Percentiles rank a stretch among this genome's conserved stretches.
Evolutionary conservation across 805 yeast species (phyloP).

Genomic region (Metschnikowia chrysomelidarum): DNA sequence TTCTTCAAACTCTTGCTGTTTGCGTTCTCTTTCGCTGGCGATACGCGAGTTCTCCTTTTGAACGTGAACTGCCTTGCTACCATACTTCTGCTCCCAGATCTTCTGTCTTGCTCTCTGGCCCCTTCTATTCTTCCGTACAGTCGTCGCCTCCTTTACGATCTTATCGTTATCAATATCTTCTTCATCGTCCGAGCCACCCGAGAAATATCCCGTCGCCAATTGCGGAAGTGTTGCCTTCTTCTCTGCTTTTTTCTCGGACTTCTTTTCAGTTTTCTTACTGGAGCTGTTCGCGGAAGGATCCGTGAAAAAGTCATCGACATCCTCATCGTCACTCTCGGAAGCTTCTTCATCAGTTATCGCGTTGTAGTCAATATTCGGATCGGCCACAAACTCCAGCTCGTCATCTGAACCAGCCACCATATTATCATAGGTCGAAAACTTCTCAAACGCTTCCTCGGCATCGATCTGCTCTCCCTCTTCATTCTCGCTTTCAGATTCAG

Average conservation of each 20-base stretch:
- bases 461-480: constrained; percentile 15
- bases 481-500: constrained; percentile 12
- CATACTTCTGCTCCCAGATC: constrained; percentile 93
- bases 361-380: constrained; percentile 47
- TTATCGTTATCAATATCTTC: constrained; percentile 43
- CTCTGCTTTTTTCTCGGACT: constrained; percentile 24
- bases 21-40: constrained; percentile 54
- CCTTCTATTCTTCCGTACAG: constrained; percentile 79
- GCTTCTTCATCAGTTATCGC: constrained; percentile 68
- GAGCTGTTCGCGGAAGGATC: constrained; percentile 33
- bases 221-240: constrained; percentile 54
- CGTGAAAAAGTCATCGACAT: no score
- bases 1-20: constrained; percentile 66
- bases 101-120: constrained; percentile 97
- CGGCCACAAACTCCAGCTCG: constrained; percentile 30
- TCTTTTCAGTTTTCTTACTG: constrained; percentile 21
- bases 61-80: constrained; percentile 79
- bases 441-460: constrained; percentile 29
- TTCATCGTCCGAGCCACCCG: constrained; percentile 78
- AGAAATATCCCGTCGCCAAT: constrained; percentile 74
- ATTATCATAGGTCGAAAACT: constrained; percentile 36
- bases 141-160: constrained; percentile 50
- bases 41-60: constrained; percentile 58
- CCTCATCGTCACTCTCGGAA: constrained; percentile 26
- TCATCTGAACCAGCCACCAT: constrained; percentile 45